phyloP scores from a whole-genome alignment of 345 rosid species.

The Moricandia moricandioides region DNA sequence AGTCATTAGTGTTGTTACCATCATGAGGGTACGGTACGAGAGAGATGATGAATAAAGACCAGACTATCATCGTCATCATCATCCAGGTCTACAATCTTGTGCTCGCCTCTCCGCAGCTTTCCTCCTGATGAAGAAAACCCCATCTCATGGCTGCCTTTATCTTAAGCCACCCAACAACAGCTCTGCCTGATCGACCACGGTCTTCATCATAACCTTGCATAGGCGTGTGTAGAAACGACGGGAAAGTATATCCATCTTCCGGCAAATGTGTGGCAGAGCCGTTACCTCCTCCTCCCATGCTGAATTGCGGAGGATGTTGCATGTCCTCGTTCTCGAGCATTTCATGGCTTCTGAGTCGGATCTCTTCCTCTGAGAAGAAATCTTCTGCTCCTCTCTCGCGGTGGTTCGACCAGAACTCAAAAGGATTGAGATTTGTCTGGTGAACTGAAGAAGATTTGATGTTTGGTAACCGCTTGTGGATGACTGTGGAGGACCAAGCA shows the following conservation, averaged over 20 bases:
- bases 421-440: background rate
- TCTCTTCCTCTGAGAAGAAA: background rate
- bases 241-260: background rate
- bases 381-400: background rate
- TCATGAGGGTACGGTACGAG: background rate
- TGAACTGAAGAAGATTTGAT: background rate
- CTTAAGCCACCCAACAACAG: constrained; percentile 3
- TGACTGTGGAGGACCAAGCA: no score
- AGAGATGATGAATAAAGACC: background rate
- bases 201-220: background rate
- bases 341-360: background rate
- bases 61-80: background rate
- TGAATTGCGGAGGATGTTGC: background rate
- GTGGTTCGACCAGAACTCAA: background rate
- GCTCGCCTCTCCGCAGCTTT: background rate
- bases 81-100: background rate
- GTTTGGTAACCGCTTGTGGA: background rate
- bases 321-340: background rate
- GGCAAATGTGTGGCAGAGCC: background rate
- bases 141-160: background rate
- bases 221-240: constrained; percentile 1
- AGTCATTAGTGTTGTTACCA: background rate
- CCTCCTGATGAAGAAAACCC: constrained; percentile 1
- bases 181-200: background rate
- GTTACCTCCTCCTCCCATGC: background rate